Base-by-base conservation (phyloP, 192 early-diverging fungal genomes). In the Coemansia sp. region DNA sequence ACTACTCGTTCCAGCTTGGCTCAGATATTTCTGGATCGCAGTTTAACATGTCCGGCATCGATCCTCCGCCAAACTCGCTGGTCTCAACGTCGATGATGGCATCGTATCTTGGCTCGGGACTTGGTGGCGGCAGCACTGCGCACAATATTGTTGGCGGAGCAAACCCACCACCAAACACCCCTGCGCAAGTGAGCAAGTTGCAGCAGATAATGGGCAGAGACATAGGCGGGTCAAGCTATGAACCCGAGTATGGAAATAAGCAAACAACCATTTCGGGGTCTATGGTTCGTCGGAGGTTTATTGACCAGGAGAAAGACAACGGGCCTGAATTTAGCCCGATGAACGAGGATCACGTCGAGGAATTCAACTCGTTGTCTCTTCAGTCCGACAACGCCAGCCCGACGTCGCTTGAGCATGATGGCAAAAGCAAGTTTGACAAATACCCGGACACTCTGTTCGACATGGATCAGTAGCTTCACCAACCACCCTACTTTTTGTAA, bases 91-190 rank as follows among this genome's bases (percentile, higher is more conserved):
- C 62, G 18, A 34, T 59, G 35, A 36, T 38, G 67, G 30, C 67
- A 41, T 43, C 51, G 60, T 51, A 63, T 43, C 49, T 52, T n/a
- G 52, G 39, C 36, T 36, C 57, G 20, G 24, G 60, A 49, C 60
- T 51, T 62, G 60, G 23, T 18, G 57, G 57, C 7, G 36, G 57
- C 8, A 38, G 36, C n/a, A n/a, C 57, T 59, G 57, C 57, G 5
- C 57, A 59, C 33, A 38, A 18, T 38, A 6, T 18, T 18, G 2
- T 57, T 8, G 62, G 66, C 24, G 72, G 72, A 39, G 63, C 45
- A 41, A 73, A 68, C 51, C 61, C 72, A 10, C 72, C 72, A 33
- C 72, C 72, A 38, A 73, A 73, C 66, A 73, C 72, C 6, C 72
- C 72, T 24, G 72, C 72, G 15, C 72, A 68, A 52, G 30, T 52